phyloP scores from a whole-genome alignment of 2,329 filamentous ascomycete species.

The Penicillium polonicum region DNA sequence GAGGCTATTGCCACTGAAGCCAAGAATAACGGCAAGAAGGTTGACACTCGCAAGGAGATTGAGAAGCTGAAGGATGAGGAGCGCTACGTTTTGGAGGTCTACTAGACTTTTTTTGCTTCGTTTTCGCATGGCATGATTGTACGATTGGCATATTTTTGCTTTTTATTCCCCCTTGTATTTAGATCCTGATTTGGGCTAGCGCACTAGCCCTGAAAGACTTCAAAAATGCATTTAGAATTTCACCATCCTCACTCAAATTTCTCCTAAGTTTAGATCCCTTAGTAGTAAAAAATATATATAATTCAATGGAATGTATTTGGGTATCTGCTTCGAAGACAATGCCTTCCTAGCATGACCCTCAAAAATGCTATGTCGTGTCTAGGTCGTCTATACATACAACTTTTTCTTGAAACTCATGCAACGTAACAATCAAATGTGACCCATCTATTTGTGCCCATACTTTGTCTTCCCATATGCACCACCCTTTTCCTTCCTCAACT shows the following conservation, averaged over 20 bases:
- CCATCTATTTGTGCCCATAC: slow-evolving; percentile 23
- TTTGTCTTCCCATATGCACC: slow-evolving; percentile 76
- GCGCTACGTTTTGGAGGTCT: slow-evolving; percentile 94
- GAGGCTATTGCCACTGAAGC: slow-evolving; percentile 83
- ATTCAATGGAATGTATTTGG: slow-evolving; percentile 13
- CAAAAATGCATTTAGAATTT: slow-evolving; percentile 17
- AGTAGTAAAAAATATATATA: not conserved
- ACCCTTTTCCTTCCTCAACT: slow-evolving; percentile 73
- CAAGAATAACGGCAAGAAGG: slow-evolving; percentile 67
- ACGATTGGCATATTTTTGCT: slow-evolving; percentile 18
- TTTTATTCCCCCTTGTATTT: slow-evolving; percentile 20
- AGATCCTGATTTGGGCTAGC: slow-evolving; percentile 25
- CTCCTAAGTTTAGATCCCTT: not conserved
- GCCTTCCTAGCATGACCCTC: slow-evolving; percentile 3
- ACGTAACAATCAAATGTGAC: slow-evolving; percentile 22
- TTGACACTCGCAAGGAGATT: slow-evolving; percentile 85
- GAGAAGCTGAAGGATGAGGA: slow-evolving; percentile 94
- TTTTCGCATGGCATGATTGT: slow-evolving; percentile 14
- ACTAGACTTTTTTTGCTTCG: slow-evolving; percentile 54
- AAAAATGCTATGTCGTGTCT: slow-evolving; percentile 11
- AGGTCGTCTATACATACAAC: slow-evolving; percentile 16
- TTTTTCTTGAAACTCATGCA: slow-evolving; percentile 9
- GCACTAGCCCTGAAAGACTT: slow-evolving; percentile 15
- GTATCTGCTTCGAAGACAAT: slow-evolving; percentile 15
- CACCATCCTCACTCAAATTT: not conserved